Conservation (phyloP, 345 rosid genomes). For the Cardamine occulta region DNA sequence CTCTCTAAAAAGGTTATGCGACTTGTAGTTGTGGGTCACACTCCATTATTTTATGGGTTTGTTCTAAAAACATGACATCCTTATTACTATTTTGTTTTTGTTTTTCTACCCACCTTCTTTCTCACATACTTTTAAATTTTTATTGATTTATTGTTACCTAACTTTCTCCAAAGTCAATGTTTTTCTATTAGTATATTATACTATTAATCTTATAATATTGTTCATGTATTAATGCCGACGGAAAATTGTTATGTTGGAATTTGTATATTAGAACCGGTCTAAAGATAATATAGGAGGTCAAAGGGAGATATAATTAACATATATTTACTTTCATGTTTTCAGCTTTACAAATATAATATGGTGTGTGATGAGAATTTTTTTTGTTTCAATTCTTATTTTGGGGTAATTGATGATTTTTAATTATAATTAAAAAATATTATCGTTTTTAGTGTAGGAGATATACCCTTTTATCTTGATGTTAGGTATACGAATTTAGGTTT, state of each 20-base stretch:
- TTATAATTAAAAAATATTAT: too few relatives aligned
- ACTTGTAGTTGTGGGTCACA: conserved; percentile 30
- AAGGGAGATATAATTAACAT: background rate
- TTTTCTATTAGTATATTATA: background rate
- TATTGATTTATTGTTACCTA: conserved; percentile 6
- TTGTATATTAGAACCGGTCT: background rate
- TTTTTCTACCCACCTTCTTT: background rate
- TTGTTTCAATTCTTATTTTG: too few relatives aligned
- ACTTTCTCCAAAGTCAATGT: conserved; percentile 36
- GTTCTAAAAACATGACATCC: conserved; percentile 25
- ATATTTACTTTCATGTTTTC: background rate
- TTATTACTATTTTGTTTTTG: background rate
- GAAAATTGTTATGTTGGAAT: background rate
- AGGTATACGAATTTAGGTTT: background rate
- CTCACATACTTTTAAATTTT: background rate
- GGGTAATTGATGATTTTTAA: background rate
- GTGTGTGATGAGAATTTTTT: background rate
- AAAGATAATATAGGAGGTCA: background rate
- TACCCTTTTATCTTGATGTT: too few relatives aligned
- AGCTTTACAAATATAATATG: background rate
- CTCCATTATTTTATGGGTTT: conserved; percentile 2
- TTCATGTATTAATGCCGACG: conserved; percentile 27
- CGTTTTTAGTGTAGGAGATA: background rate
- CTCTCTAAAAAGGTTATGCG: conserved; percentile 22
- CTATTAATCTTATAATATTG: background rate